Evolutionary conservation across 352 stramenopile genomes (phyloP), one percentile per base, ranked within the genome.

Genomic region (Thraustochytrium sp.): DNA sequence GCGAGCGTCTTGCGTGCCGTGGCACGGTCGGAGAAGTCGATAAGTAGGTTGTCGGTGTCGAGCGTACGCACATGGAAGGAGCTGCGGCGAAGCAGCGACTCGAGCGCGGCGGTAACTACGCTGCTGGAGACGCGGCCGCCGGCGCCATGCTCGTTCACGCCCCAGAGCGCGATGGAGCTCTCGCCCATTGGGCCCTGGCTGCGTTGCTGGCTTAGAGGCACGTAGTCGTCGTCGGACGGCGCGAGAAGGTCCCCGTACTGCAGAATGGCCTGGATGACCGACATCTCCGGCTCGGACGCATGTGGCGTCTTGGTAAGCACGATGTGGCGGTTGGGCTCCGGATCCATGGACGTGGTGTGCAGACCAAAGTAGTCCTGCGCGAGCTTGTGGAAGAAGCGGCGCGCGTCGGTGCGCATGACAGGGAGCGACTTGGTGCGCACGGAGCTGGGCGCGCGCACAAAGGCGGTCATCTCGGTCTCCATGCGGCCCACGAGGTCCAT

Each of bases 301-400:
- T 80, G 34, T 2, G 44, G 42, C 29, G 68, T 51, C 44, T 51
- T 61, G 23, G 31, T 21, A 18, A 80, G 8, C 16, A 80, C 68
- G 11, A 80, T 72, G 23, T 80, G 68, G 0, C 68, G 48, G 18
- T 49, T 46, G 18, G 68, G 68, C 49, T 80, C 68, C 4, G 68
- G 68, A 42, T 80, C 68, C 3, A 80, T 75, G 5, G 68, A 80
- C 5, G 68, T 38, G 21, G 68, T 80, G 16, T 80, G 31, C 42
- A 80, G 38, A 18, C 68, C 68, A 26, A 48, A 80, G 13, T 80
- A 80, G 8, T 72, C 68, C 23, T 80, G 31, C 42, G 65, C 68
- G 2, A 80, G 68, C 37, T 44, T 42, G 3, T 80, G 68, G 1
- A 64, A 46, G n/a, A 80, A 80, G 0, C 53, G 31, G 4, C 68